Base-by-base conservation (phyloP, 2,329 filamentous ascomycete genomes). In the Xylariaceae sp. region DNA sequence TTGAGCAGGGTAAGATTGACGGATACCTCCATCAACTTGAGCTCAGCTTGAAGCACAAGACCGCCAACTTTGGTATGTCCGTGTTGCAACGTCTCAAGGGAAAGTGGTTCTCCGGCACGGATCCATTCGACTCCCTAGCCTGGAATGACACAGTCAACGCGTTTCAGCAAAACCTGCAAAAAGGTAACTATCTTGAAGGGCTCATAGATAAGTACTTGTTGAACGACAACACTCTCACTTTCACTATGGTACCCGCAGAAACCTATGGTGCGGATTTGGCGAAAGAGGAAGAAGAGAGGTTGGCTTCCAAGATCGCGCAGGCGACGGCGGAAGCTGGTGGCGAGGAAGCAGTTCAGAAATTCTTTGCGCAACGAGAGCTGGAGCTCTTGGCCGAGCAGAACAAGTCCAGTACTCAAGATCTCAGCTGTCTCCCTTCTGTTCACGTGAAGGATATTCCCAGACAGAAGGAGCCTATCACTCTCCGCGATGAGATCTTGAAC, bases 1-100 rank as follows among this genome's bases (percentile, higher is more conserved):
- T 99, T 67, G 92, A 94, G 60, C 82, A 87, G 68, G 85, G 87
- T 67, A 99, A 99, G 74, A 90, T 99, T 60, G 90, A 96, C 64
- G 94, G 94, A 2, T 89, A 95, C 64, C 81, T 99, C 56, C 94
- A 99, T 73, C 93, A 97, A 73, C 77, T 97, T 3, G 94, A 99
- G 72, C 81, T 99, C n/a, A 83, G 87, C 0, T 77, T 97, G 53
- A 97, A 97, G 76, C 92, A 99, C 77, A 97, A 97, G 79, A 97
- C 92, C 0, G 90, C 94, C 57, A 92, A 89, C 69, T 99, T 99
- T 71, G 94, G 94, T 11, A 90, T 97, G 81, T 87, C 88, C 15
- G 83, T 97, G 56, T 85, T 99, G 74, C 90, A 96, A 67, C 86
- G 93, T 48, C 81, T 97, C 6, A 90, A 96, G 71, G 88, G 91